phyloP scores from a whole-genome alignment of 2,329 filamentous ascomycete genomes.

The Lomentospora prolificans region DNA sequence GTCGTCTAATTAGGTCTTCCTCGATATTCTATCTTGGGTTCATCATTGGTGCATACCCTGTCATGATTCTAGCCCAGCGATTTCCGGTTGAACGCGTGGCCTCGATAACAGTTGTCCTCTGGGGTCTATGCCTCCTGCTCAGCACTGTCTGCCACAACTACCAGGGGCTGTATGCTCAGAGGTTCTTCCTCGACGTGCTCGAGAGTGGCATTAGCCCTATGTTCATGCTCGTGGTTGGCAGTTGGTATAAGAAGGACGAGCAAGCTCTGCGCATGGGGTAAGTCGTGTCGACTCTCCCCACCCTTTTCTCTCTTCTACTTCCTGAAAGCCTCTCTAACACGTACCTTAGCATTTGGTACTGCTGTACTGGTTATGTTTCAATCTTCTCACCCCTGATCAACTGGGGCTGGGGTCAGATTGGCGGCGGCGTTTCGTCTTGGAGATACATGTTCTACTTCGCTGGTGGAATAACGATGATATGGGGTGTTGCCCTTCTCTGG shows the following conservation, averaged over 20 bases:
- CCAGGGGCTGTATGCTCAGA: slow-evolving; percentile 28
- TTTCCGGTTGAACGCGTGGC: slow-evolving; percentile 12
- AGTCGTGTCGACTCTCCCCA: too few relatives aligned
- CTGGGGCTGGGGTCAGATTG: slow-evolving; percentile 23
- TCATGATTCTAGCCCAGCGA: slow-evolving; percentile 20
- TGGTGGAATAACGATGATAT: slow-evolving; percentile 13
- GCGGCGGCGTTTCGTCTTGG: slow-evolving; percentile 15
- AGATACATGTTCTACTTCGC: slow-evolving; percentile 15
- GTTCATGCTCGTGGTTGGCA: slow-evolving; percentile 41
- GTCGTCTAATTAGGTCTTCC: too few relatives aligned
- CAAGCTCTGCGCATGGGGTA: slow-evolving; percentile 26
- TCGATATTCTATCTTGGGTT: slow-evolving; percentile 31
- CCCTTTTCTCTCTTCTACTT: too few relatives aligned
- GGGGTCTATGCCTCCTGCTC: slow-evolving; percentile 28
- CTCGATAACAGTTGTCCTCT: background rate
- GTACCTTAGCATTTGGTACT: slow-evolving; percentile 27
- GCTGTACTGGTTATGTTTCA: slow-evolving; percentile 31
- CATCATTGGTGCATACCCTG: slow-evolving; percentile 23
- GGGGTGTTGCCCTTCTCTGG: slow-evolving; percentile 11
- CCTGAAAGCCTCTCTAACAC: too few relatives aligned
- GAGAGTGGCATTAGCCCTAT: slow-evolving; percentile 37
- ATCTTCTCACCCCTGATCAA: slow-evolving; percentile 23
- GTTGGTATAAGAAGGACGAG: slow-evolving; percentile 32
- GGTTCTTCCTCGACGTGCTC: slow-evolving; percentile 37
- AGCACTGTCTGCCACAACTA: slow-evolving; percentile 32